Evolutionary conservation across 176 grass and related monocot genomes (phyloP).

Genomic region (Ensete ventricosum): DNA sequence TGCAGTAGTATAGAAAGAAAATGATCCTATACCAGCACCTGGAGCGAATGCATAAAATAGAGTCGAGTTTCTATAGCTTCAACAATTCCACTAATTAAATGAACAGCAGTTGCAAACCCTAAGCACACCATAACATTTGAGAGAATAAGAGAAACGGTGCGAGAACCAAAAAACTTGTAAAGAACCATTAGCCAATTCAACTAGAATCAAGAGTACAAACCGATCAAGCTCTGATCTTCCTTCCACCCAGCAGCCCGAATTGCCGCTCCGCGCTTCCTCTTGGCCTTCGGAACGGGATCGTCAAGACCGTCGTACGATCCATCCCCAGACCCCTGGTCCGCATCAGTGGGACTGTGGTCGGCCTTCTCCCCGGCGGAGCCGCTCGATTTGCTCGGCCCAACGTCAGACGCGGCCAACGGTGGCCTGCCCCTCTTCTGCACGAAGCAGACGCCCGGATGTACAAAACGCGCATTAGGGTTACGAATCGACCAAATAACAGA

Average conservation of each 20-base stretch:
- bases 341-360: constrained; percentile 23
- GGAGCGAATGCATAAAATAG: background rate
- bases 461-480: background rate
- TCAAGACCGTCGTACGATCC: constrained; percentile 29
- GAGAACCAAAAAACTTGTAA: background rate
- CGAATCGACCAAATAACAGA: background rate
- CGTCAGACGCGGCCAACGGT: background rate
- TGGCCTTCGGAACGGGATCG: constrained; percentile 28
- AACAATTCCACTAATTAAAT: background rate
- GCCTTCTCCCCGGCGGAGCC: constrained; percentile 4
- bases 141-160: background rate
- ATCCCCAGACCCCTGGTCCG: constrained; percentile 24
- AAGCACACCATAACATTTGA: background rate
- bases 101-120: background rate
- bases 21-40: background rate
- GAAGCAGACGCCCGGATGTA: background rate
- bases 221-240: constrained; percentile 42
- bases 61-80: background rate
- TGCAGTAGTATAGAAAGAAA: background rate
- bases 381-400: constrained; percentile 13
- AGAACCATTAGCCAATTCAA: background rate
- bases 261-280: constrained; percentile 33
- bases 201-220: constrained; percentile 16
- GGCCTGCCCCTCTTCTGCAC: constrained; percentile 41
- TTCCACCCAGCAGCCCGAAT: constrained; percentile 32